A percentile compares a stretch with the other conserved stretches of the same genome.
Evolutionary conservation across 129 eudicot genomes (phyloP).

Genomic region (Helianthus tuberosus): DNA sequence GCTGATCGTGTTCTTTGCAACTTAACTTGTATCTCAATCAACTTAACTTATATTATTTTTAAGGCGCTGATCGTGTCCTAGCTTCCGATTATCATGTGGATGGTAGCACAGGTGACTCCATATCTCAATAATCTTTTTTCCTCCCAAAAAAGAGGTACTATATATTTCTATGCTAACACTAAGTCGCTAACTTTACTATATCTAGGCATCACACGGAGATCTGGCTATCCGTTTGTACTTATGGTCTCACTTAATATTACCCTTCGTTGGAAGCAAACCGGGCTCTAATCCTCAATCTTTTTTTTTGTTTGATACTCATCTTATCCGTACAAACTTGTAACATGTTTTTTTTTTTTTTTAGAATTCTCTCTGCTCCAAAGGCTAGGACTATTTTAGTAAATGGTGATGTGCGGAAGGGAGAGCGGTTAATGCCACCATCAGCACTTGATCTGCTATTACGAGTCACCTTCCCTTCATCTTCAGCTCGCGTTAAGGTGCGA

Average conservation of each 20-base stretch:
- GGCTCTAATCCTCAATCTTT: too few relatives aligned
- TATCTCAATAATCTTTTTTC: neutral
- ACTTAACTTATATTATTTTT: too few relatives aligned
- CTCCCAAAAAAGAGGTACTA: neutral
- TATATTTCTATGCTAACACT: constrained; percentile 10
- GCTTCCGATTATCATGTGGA: too few relatives aligned
- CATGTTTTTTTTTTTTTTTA: constrained; percentile 38
- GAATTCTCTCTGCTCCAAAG: constrained; percentile 83
- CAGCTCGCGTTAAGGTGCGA: constrained; percentile 78
- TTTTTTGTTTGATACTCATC: too few relatives aligned
- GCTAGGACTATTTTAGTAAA: constrained; percentile 78
- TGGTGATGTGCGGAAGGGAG: constrained; percentile 90
- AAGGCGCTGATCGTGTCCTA: too few relatives aligned
- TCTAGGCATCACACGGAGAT: constrained; percentile 82
- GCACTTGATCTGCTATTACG: constrained; percentile 69
- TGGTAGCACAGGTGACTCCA: constrained; percentile 80
- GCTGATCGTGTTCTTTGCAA: neutral
- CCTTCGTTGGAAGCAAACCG: too few relatives aligned
- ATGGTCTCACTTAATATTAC: too few relatives aligned
- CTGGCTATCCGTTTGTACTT: constrained; percentile 77
- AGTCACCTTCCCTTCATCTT: constrained; percentile 73
- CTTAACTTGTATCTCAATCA: constrained; percentile 6
- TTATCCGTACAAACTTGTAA: too few relatives aligned
- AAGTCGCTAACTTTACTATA: neutral
- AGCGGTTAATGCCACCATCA: constrained; percentile 84